A percentile compares a stretch with the other conserved stretches of the same genome.
phyloP scores from a whole-genome alignment of 495 filamentous ascomycete species.

The Halenospora varia region DNA sequence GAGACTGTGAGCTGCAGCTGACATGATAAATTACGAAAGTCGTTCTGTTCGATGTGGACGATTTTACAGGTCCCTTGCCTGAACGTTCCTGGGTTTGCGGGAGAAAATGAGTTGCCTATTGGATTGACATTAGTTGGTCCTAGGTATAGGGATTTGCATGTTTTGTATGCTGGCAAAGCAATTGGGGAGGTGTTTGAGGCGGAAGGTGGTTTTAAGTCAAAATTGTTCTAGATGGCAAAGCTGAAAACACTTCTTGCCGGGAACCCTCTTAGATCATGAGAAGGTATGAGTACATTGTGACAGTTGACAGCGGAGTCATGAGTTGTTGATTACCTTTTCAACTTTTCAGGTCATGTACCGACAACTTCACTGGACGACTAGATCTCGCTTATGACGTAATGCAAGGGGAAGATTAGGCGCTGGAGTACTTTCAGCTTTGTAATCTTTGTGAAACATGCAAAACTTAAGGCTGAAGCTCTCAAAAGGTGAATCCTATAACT shows the following conservation, averaged over 20 bases:
- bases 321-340: neutral
- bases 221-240: neutral
- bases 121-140: constrained; percentile 41
- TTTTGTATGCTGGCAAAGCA: constrained; percentile 37
- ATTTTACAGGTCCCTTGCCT: constrained; percentile 44
- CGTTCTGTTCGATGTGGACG: constrained; percentile 23
- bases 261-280: neutral
- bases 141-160: constrained; percentile 40
- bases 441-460: no score
- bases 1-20: neutral
- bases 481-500: no score
- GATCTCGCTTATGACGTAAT: neutral
- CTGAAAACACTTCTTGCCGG: no score
- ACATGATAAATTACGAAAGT: constrained; percentile 1
- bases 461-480: neutral
- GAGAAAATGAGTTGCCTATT: constrained; percentile 44
- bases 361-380: neutral
- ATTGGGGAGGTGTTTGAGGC: constrained; percentile 38
- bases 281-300: neutral
- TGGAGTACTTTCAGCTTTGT: no score
- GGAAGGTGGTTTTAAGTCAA: constrained; percentile 37
- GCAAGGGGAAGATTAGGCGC: neutral
- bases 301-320: neutral
- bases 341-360: neutral
- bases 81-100: constrained; percentile 46